phyloP scores from a whole-genome alignment of 768 basidiomycete species.

The Sarcomyxa edulis region DNA sequence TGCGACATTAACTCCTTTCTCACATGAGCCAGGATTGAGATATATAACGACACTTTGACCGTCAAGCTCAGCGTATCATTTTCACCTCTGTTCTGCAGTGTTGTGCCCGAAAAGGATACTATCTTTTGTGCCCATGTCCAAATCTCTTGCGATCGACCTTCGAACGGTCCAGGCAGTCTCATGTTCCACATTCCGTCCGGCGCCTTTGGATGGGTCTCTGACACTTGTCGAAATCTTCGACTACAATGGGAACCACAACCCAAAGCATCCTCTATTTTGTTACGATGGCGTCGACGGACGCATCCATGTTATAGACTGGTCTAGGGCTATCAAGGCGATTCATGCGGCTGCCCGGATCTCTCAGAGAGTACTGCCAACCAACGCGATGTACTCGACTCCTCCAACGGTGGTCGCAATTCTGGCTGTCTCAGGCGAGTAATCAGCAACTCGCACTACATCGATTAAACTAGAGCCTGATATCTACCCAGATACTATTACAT shows the following conservation, averaged over 20 bases:
- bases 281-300: conserved; percentile 13
- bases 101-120: too few relatives aligned
- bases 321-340: conserved; percentile 12
- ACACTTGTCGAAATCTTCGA: conserved; percentile 20
- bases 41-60: too few relatives aligned
- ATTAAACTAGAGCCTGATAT: not conserved
- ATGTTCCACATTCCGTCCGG: not conserved
- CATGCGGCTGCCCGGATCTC: conserved; percentile 11
- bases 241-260: conserved; percentile 16
- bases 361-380: not conserved
- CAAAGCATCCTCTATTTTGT: conserved; percentile 22
- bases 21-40: too few relatives aligned
- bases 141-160: too few relatives aligned
- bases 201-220: conserved; percentile 5
- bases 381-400: not conserved
- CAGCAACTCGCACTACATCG: not conserved
- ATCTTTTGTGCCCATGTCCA: too few relatives aligned
- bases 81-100: too few relatives aligned
- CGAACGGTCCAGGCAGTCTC: too few relatives aligned
- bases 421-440: conserved; percentile 16
- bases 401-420: conserved; percentile 24
- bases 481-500: conserved; percentile 27
- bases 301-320: conserved; percentile 11
- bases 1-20: too few relatives aligned
- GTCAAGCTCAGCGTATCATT: too few relatives aligned